These are phyloP conservation scores for Penicillium hesseltinei DNA, from an alignment of 2,329 filamentous ascomycete genomes.

Conservation along the genomic window DNA sequence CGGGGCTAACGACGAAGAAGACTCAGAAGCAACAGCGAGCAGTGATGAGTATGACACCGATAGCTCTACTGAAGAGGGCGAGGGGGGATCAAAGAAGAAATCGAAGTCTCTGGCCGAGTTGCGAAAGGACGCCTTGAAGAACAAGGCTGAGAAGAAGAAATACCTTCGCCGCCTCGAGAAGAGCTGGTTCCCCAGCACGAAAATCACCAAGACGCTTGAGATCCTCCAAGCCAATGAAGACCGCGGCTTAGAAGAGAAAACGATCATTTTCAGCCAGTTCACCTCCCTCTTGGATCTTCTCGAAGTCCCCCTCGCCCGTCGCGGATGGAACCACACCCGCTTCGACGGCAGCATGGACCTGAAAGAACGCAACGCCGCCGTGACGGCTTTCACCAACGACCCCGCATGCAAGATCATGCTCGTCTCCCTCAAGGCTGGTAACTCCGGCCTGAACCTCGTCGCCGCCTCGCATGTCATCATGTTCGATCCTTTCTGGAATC, in stretches of 20 bases:
- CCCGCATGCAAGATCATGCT: conserved; percentile 66
- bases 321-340: conserved; percentile 60
- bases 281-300: conserved; percentile 75
- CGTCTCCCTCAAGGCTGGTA: conserved; percentile 75
- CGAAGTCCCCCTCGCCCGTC: conserved; percentile 66
- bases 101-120: conserved; percentile 62
- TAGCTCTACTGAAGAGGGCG: conserved; percentile 36
- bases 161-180: conserved; percentile 69
- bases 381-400: conserved; percentile 65
- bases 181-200: conserved; percentile 71
- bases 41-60: conserved; percentile 26
- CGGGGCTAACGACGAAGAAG: conserved; percentile 35
- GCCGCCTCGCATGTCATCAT: conserved; percentile 83
- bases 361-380: conserved; percentile 63
- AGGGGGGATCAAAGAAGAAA: conserved; percentile 37
- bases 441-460: conserved; percentile 82
- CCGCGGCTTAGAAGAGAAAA: conserved; percentile 64
- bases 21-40: conserved; percentile 31
- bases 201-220: conserved; percentile 67
- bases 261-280: conserved; percentile 79
- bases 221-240: conserved; percentile 55
- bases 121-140: conserved; percentile 65
- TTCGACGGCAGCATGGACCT: conserved; percentile 76
- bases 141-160: conserved; percentile 61
- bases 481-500: conserved; percentile 93